Base-by-base conservation (phyloP, 2,329 filamentous ascomycete genomes). In the Talaromyces sp. region DNA sequence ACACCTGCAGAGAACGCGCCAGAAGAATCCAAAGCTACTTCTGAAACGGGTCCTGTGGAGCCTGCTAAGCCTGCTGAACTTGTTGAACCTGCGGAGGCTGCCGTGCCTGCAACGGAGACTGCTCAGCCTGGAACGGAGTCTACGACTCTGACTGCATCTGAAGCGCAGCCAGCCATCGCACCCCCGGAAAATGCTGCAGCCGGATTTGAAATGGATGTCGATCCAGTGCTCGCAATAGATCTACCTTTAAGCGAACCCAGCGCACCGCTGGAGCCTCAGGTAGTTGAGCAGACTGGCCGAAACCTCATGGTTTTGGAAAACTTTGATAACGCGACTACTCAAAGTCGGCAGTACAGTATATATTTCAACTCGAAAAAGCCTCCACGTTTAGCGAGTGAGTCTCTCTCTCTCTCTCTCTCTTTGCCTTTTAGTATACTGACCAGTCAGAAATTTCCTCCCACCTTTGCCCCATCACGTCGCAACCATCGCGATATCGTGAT, bases 401-500 rank as follows among this genome's bases (percentile, higher is more conserved):
- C 62, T 52, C 22, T 62, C 53, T 27, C 49, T 28, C 28, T 36
- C 11, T n/a, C 2, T 52, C 11, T 25, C 13, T 30, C 7, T 22
- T 22, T 22, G 22, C 22, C 22, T 66, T 17, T 17, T 65, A 52
- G 54, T 32, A 28, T 66, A 65, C 66, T 55, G 19, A 52, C 9
- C 39, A 10, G 22, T 13, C 54, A 80, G 78, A 79, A 76, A 77
- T 72, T 64, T 76, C 69, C 60, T 75, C 73, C 64, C 78, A 82
- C 52, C 80, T 88, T 33, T 99, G 95, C 74, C 88, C 88, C 55
- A 93, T 98, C 71, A 97, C 92, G 1, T 89, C 88, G 69, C 85
- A 88, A 58, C 85, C 88, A 4, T 95, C 93, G 13, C 86, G 86
- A 59, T 98, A 96, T 75, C 85, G 88, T 27, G 95, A 99, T 73